Conservation (phyloP, 805 yeast species). For the Wickerhamia fluorescens region DNA sequence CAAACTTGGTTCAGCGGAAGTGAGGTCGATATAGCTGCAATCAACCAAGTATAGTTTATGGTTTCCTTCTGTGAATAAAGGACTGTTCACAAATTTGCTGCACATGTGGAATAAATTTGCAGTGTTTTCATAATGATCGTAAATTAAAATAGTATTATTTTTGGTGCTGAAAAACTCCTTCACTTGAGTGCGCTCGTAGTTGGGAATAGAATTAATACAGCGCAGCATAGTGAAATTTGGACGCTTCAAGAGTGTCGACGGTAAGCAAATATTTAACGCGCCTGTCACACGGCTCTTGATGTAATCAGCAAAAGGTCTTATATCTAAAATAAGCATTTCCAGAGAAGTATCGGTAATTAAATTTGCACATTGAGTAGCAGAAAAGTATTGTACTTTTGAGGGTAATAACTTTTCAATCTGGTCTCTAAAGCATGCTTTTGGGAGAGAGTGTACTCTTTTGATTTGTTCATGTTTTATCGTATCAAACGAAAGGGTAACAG, state of each 20-base stretch:
- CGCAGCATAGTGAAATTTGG: constrained; percentile 59
- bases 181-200: constrained; percentile 41
- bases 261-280: constrained; percentile 75
- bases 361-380: constrained; percentile 7
- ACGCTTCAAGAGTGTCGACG: constrained; percentile 81
- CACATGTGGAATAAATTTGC: constrained; percentile 40
- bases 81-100: constrained; percentile 38
- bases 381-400: constrained; percentile 11
- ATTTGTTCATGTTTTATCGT: constrained; percentile 16
- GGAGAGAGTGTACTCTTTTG: constrained; percentile 15
- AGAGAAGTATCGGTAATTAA: constrained; percentile 3
- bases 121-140: constrained; percentile 39
- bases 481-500: constrained; percentile 13
- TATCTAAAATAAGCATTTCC: constrained; percentile 52
- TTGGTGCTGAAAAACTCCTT: constrained; percentile 22
- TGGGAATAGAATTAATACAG: constrained; percentile 55
- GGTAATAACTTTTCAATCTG: constrained; percentile 17
- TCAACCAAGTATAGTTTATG: constrained; percentile 37
- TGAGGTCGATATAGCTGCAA: constrained; percentile 35
- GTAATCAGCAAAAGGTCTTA: constrained; percentile 74
- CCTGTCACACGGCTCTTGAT: constrained; percentile 48
- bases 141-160: constrained; percentile 20
- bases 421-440: constrained; percentile 13
- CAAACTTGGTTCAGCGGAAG: constrained; percentile 10
- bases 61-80: constrained; percentile 7